Evolutionary conservation across 2,329 filamentous ascomycete species (phyloP).

Genomic region (Talaromyces sp.): DNA sequence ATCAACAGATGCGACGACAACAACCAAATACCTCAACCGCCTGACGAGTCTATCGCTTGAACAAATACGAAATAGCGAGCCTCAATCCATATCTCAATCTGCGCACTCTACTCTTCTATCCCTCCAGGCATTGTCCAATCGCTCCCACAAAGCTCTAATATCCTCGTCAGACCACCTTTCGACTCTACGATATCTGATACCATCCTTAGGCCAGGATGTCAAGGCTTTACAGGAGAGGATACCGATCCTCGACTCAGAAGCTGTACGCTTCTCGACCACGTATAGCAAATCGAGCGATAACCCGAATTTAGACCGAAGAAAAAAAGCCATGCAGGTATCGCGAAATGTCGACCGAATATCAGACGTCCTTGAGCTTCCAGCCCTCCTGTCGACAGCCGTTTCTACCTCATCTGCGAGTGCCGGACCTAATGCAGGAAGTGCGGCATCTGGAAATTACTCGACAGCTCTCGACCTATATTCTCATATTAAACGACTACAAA

Average conservation of each 20-base stretch:
- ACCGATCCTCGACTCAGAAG: conserved; percentile 73
- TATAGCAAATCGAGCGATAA: conserved; percentile 73
- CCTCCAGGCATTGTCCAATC: conserved; percentile 82
- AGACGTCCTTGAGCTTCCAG: conserved; percentile 86
- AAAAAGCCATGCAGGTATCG: conserved; percentile 74
- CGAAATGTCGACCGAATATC: conserved; percentile 85
- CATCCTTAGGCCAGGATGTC: conserved; percentile 63
- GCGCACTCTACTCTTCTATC: conserved; percentile 78
- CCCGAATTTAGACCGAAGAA: conserved; percentile 67
- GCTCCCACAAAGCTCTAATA: conserved; percentile 81
- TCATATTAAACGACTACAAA: conserved; percentile 84
- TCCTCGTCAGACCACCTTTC: conserved; percentile 73
- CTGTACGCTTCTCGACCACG: conserved; percentile 74
- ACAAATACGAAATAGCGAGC: conserved; percentile 70
- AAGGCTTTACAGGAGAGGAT: conserved; percentile 67
- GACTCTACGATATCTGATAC: conserved; percentile 70
- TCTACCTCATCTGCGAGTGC: conserved; percentile 43
- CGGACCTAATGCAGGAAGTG: conserved; percentile 39
- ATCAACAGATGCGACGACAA: conserved; percentile 40
- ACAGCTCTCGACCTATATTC: conserved; percentile 86
- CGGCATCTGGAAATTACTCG: conserved; percentile 69
- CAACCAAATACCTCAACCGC: conserved; percentile 69
- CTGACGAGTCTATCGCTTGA: conserved; percentile 73
- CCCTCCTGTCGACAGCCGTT: conserved; percentile 72
- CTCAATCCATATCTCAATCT: conserved; percentile 72